Percentiles rank a stretch among this genome's conserved stretches.
These are phyloP conservation scores for Lactarius sp. DNA, from an alignment of 768 basidiomycete genomes.

Conservation along the genomic window DNA sequence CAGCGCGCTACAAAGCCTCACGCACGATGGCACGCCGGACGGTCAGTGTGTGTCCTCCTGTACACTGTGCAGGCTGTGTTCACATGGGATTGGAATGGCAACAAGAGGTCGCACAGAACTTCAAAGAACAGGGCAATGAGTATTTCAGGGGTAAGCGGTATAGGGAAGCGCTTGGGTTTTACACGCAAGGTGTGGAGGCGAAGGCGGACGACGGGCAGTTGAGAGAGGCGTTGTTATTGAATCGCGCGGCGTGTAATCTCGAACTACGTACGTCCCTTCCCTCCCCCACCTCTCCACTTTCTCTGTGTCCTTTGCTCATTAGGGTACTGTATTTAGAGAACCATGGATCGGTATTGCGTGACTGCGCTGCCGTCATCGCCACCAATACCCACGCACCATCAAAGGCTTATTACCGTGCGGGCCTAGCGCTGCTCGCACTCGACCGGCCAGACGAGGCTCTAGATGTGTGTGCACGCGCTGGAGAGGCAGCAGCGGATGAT, in stretches of 20 bases:
- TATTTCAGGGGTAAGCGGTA: too few relatives aligned
- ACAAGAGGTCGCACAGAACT: conserved; percentile 68
- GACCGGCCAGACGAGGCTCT: conserved; percentile 50
- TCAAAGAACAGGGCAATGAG: too few relatives aligned
- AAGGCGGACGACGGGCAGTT: too few relatives aligned
- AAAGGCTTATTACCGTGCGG: conserved; percentile 35
- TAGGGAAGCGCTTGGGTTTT: too few relatives aligned
- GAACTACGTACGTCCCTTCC: conserved; percentile 58
- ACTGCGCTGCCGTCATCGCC: conserved; percentile 69
- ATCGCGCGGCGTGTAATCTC: too few relatives aligned
- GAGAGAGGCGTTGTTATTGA: too few relatives aligned
- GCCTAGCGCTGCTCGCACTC: too few relatives aligned
- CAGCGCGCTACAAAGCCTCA: too few relatives aligned
- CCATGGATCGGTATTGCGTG: conserved; percentile 35
- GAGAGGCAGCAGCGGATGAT: conserved; percentile 55
- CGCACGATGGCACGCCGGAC: too few relatives aligned
- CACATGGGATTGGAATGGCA: not conserved
- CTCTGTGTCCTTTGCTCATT: not conserved
- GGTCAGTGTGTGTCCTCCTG: not conserved
- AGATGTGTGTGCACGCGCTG: conserved; percentile 73
- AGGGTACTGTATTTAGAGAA: conserved; percentile 46
- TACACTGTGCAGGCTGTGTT: not conserved
- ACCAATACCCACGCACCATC: conserved; percentile 58
- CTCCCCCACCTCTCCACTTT: not conserved
- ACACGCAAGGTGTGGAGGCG: too few relatives aligned